Evolutionary conservation across 306 rosid species (phyloP).

Genomic region (Malus sylvestris): DNA sequence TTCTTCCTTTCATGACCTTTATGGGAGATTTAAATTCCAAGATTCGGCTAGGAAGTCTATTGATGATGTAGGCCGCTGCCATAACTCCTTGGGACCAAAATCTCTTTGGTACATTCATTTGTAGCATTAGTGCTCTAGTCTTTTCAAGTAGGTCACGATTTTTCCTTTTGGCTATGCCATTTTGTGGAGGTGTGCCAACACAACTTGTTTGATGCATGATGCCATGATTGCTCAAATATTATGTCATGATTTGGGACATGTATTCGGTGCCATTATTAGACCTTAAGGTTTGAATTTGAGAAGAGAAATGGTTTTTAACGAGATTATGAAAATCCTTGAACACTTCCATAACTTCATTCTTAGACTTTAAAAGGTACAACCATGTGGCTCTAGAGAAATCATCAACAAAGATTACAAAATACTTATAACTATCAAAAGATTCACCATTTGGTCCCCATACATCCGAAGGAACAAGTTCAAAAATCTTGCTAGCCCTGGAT

Average conservation of each 20-base stretch:
- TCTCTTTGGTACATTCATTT: too few relatives aligned
- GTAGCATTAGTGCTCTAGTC: not conserved
- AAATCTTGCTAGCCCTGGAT: too few relatives aligned
- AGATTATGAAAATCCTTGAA: too few relatives aligned
- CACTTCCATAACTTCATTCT: too few relatives aligned
- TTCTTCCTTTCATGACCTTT: not conserved
- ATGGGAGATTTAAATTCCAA: too few relatives aligned
- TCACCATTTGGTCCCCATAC: too few relatives aligned
- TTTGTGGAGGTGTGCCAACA: not conserved
- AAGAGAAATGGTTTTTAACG: too few relatives aligned
- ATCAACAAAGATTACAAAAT: not conserved
- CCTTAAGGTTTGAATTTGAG: not conserved
- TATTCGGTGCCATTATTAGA: not conserved
- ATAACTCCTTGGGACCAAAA: too few relatives aligned
- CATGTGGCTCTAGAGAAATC: not conserved
- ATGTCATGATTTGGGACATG: not conserved
- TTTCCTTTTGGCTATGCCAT: accelerated
- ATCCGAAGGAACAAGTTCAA: too few relatives aligned
- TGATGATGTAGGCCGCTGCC: not conserved
- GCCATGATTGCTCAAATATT: not conserved
- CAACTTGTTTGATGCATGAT: not conserved
- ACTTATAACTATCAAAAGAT: too few relatives aligned
- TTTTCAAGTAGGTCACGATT: not conserved
- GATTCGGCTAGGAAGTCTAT: not conserved
- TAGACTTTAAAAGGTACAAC: too few relatives aligned